Percentiles rank a stretch among this genome's conserved stretches.
Conservation (phyloP, 108 stramenopile genomes). For the Fragilariopsis cylindrus region DNA sequence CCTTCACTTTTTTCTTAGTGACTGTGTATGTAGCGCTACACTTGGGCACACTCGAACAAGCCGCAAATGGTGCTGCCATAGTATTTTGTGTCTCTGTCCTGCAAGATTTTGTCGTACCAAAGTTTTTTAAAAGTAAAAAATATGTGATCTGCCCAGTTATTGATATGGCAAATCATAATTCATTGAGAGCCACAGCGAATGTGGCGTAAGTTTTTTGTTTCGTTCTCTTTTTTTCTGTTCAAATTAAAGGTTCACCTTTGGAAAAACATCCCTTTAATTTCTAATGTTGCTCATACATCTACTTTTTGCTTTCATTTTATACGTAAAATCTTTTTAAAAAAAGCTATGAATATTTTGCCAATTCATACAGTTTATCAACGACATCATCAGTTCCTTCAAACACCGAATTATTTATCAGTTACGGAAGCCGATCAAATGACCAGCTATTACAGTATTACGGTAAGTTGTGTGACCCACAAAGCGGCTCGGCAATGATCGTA, state of each 20-base stretch:
- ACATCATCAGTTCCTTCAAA: conserved; percentile 23
- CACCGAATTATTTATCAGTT: conserved; percentile 78
- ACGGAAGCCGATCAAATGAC: conserved; percentile 89
- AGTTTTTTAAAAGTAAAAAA: conserved; percentile 65
- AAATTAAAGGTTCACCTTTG: too few relatives aligned
- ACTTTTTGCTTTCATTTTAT: too few relatives aligned
- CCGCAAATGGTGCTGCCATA: conserved; percentile 86
- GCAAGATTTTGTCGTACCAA: conserved; percentile 84
- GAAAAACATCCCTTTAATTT: too few relatives aligned
- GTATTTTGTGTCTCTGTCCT: conserved; percentile 76
- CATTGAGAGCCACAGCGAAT: conserved; percentile 53
- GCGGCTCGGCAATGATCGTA: too few relatives aligned
- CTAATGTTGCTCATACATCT: too few relatives aligned
- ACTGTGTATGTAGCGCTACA: conserved; percentile 67
- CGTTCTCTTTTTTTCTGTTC: too few relatives aligned
- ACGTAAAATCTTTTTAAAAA: too few relatives aligned
- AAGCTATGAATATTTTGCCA: conserved; percentile 78
- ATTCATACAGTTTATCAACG: conserved; percentile 75
- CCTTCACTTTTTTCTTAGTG: conserved; percentile 65
- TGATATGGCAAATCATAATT: conserved; percentile 88
- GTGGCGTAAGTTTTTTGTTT: conserved; percentile 41
- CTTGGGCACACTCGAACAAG: conserved; percentile 80
- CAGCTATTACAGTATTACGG: conserved; percentile 91
- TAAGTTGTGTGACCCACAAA: background rate
- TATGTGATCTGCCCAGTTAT: conserved; percentile 89